phyloP scores from a whole-genome alignment of 768 basidiomycete genomes.

The Boletus speciosus region DNA sequence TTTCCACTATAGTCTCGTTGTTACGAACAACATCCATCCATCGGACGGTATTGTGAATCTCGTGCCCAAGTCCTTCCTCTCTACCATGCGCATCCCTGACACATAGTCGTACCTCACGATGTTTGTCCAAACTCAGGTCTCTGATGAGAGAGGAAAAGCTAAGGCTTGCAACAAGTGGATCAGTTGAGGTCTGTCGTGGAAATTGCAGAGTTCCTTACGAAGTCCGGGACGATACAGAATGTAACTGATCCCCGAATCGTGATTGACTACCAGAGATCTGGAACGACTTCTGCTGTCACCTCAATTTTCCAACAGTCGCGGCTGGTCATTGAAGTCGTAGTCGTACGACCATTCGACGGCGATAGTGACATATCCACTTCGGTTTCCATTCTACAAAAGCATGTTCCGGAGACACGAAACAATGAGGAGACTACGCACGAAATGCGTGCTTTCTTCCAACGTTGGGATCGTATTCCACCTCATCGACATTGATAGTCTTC shows the following conservation, averaged over 20 bases:
- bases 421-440: too few relatives aligned
- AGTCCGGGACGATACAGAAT: neutral
- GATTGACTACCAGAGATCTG: neutral
- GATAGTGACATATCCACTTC: too few relatives aligned
- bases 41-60: neutral
- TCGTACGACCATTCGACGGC: too few relatives aligned
- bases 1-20: too few relatives aligned
- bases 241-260: neutral
- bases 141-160: neutral
- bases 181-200: neutral
- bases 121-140: neutral
- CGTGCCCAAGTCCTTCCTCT: neutral
- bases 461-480: too few relatives aligned
- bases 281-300: too few relatives aligned
- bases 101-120: neutral
- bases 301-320: too few relatives aligned
- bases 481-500: too few relatives aligned
- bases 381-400: too few relatives aligned
- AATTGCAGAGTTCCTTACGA: neutral
- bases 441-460: too few relatives aligned
- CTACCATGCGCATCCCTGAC: neutral
- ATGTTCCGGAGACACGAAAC: too few relatives aligned
- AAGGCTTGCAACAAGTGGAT: neutral
- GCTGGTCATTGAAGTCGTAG: too few relatives aligned
- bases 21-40: neutral